These are phyloP conservation scores for Entoloma clypeatum DNA, from an alignment of 1,284 basidiomycete species.

Conservation along the genomic window DNA sequence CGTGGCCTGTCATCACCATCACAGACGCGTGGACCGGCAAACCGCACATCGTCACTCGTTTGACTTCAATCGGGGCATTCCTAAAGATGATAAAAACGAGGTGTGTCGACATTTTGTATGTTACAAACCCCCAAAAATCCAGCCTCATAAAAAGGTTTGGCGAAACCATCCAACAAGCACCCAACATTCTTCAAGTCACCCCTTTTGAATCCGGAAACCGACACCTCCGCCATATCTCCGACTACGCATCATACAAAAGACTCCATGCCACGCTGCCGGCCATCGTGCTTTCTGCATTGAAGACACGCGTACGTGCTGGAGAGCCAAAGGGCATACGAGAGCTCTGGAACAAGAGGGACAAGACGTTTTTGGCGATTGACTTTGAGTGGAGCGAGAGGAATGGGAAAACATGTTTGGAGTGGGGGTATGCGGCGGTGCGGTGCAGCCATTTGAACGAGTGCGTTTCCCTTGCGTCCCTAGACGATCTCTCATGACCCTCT, in stretches of 20 bases:
- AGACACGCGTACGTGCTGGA: conserved; percentile 63
- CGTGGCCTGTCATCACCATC: conserved; percentile 81
- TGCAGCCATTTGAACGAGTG: conserved; percentile 72
- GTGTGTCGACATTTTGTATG: conserved; percentile 30
- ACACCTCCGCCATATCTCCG: conserved; percentile 66
- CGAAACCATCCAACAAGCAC: conserved; percentile 64
- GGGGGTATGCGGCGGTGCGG: conserved; percentile 76
- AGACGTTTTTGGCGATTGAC: conserved; percentile 71
- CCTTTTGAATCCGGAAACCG: conserved; percentile 69
- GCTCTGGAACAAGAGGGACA: conserved; percentile 68
- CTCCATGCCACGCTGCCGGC: conserved; percentile 71
- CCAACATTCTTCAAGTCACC: conserved; percentile 60
- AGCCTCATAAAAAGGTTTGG: conserved; percentile 51
- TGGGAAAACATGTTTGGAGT: conserved; percentile 64
- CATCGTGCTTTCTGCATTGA: conserved; percentile 64
- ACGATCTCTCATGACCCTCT: conserved; percentile 1
- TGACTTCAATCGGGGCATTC: conserved; percentile 67
- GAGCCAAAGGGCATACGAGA: conserved; percentile 64
- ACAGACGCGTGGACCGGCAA: conserved; percentile 71
- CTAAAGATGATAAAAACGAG: conserved; percentile 78
- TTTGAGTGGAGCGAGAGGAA: conserved; percentile 81
- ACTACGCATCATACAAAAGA: conserved; percentile 70
- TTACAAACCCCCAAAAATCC: neutral
- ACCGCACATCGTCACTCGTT: conserved; percentile 75
- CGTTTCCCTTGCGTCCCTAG: conserved; percentile 30